phyloP scores from a whole-genome alignment of 2,329 filamentous ascomycete genomes.

The Diaporthe citriasiana region DNA sequence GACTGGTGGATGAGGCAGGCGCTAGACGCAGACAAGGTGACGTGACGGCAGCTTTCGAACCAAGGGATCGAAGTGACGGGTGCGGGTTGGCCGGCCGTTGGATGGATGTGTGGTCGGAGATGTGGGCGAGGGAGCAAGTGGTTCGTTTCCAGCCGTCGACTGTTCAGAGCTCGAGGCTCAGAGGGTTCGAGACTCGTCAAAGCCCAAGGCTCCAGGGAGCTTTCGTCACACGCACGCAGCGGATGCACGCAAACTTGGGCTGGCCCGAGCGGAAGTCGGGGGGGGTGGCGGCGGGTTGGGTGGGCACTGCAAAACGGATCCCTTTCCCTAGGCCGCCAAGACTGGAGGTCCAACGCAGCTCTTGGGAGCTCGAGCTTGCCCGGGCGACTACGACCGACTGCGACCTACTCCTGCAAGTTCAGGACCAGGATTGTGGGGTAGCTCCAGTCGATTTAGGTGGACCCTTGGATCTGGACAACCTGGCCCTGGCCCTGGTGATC shows the following conservation, averaged over 20 bases:
- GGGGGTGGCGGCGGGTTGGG: neutral
- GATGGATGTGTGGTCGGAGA: neutral
- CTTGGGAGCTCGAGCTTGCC: constrained; percentile 18
- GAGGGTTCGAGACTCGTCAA: neutral
- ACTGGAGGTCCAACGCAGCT: constrained; percentile 15
- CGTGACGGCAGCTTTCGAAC: constrained; percentile 6
- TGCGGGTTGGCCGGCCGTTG: neutral
- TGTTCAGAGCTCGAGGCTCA: neutral
- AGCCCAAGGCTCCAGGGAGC: constrained; percentile 38
- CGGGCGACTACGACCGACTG: constrained; percentile 22
- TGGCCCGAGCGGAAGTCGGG: constrained; percentile 25
- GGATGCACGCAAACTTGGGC: constrained; percentile 19
- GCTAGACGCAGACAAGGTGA: constrained; percentile 1
- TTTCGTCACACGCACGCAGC: constrained; percentile 39
- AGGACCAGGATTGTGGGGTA: constrained; percentile 39
- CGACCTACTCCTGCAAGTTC: neutral
- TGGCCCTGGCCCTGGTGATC: constrained; percentile 26
- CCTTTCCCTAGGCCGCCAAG: constrained; percentile 1
- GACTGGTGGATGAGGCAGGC: neutral
- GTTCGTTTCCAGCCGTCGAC: neutral
- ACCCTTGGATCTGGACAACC: constrained; percentile 36
- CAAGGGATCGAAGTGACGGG: neutral
- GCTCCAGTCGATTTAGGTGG: constrained; percentile 34
- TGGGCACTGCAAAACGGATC: constrained; percentile 18
- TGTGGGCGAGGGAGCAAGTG: constrained; percentile 1